These are phyloP conservation scores for Xylaria sp. DNA, from an alignment of 2,329 filamentous ascomycete genomes.

Conservation along the genomic window DNA sequence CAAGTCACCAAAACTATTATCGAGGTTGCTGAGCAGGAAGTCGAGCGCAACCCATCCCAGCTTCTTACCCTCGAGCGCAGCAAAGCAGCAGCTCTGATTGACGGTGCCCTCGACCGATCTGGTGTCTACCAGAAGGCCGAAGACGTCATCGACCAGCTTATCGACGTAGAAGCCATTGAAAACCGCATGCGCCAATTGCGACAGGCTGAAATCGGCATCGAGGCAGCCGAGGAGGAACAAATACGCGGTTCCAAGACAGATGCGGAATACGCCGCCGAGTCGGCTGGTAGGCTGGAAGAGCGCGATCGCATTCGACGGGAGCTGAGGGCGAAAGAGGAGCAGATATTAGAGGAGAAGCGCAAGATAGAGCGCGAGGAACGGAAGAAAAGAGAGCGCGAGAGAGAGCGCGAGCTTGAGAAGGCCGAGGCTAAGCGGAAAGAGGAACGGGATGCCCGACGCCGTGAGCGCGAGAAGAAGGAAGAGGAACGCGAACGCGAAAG, in stretches of 20 bases:
- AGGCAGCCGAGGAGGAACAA: slow-evolving; percentile 67
- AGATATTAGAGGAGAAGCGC: slow-evolving; percentile 64
- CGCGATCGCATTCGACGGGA: slow-evolving; percentile 65
- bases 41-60: slow-evolving; percentile 72
- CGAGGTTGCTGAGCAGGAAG: slow-evolving; percentile 71
- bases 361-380: slow-evolving; percentile 61
- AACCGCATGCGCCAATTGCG: slow-evolving; percentile 70
- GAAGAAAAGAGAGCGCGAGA: slow-evolving; percentile 51
- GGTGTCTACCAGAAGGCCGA: slow-evolving; percentile 76
- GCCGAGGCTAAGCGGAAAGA: slow-evolving; percentile 54
- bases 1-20: slow-evolving; percentile 69
- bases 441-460: slow-evolving; percentile 53
- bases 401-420: slow-evolving; percentile 52
- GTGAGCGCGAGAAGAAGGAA: slow-evolving; percentile 44
- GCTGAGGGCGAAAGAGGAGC: slow-evolving; percentile 59
- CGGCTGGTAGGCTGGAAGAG: slow-evolving; percentile 60
- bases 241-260: slow-evolving; percentile 71
- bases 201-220: slow-evolving; percentile 68
- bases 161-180: slow-evolving; percentile 70
- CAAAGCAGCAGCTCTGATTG: slow-evolving; percentile 74
- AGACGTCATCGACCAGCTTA: slow-evolving; percentile 66
- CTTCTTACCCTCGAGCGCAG: slow-evolving; percentile 73
- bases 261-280: slow-evolving; percentile 71
- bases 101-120: slow-evolving; percentile 76
- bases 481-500: slow-evolving; percentile 45